Base-by-base conservation (phyloP, 2,329 filamentous ascomycete species). In the Harringtonia lauricola region DNA sequence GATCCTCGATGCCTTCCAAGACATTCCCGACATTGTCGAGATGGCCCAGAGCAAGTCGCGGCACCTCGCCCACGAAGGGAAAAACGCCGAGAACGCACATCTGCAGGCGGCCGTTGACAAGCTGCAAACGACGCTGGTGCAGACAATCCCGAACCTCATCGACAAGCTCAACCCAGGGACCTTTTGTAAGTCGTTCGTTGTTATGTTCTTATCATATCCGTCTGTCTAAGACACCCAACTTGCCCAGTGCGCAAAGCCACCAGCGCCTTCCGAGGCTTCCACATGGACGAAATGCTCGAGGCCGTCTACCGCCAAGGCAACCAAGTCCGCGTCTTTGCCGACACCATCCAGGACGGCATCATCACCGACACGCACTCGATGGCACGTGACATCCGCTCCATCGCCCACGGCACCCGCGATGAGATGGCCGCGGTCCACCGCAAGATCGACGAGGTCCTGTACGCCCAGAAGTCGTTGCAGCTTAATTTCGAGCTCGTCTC, bases 1-100 rank as follows among this genome's bases (percentile, higher is more conserved):
- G 33, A 50, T 51, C 37, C 46, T 51, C 8, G 36, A 29, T 6
- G 49, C 44, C 12, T 51, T 51, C 26, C 47, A 49, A 31, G 36
- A 30, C 13, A 34, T 51, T 15, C 49, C 49, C 1, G 44, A 46
- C 22, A 48, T 51, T 37, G 45, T 51, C 17, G 43, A 49, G 37
- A 45, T 42, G 35, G 47, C 46, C 19, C n/a, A 36, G n/a, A 46
- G 39, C 43, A 50, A 49, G 19, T 9, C 39, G 2, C 14, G 40
- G 6, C 44, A 14, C 5, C 47, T 51, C 21, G 31, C 41, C 8
- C 21, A 41, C 1, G 45, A 49, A 13, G 35, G 26, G 3, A 36
- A 40, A 14, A 17, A 19, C 38, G 38, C 15, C 6, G 38, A 33
- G 17, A 31, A 33, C 13, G 14, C 3, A 7, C 4, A 40, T 10